Base-by-base conservation (phyloP, 148 eudicot genomes). In the Vaccinium macrocarpon region DNA sequence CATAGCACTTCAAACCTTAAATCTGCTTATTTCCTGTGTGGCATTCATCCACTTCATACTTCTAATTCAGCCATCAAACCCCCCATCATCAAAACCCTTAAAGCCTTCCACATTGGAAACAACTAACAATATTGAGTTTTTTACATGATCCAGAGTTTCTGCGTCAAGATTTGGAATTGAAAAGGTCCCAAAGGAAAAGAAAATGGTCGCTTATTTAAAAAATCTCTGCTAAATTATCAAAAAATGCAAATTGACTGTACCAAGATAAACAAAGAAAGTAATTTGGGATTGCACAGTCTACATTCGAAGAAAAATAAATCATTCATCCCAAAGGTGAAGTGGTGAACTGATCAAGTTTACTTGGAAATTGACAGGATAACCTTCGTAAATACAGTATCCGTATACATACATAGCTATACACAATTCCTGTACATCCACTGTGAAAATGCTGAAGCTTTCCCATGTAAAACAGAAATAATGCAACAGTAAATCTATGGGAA, bases 1-100 rank as follows among this genome's bases (percentile, higher is more conserved):
- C 15, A 35, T 16, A 50, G 59, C 66, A 71, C 84, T 64, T 70
- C 85, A 82, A 86, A 77, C 1, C 6, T 64, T n/a, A 82, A 74
- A 55, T 66, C 73, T 4, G 50, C 59, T 81, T 66, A 32, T 79
- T 35, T 15, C 18, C 42, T n/a, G 5, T 3, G 35, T 59, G 18
- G 18, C 8, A 29, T 25, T 66, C 72, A 25, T 66, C 50, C 16
- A n/a, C 18, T 11, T 25, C 38, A 25, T 21, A 62, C 15, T 66
- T 27, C 25, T 61, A 66, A 27, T 66, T 66, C 72, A 66, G 35
- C 15, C 35, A 27, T 52, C 55, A 8, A 52, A 66, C 3, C 16
- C 16, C 2, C 15, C 72, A 1, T 12, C 35, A 66, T 32, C 72
- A 66, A 25, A 25, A 66, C 14, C 15, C 72, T 27, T 66, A 12